Percentiles rank a stretch among this genome's conserved stretches.
These are phyloP conservation scores for Pseudocercospora eumusae DNA, from an alignment of 2,329 filamentous ascomycete genomes.

Conservation along the genomic window DNA sequence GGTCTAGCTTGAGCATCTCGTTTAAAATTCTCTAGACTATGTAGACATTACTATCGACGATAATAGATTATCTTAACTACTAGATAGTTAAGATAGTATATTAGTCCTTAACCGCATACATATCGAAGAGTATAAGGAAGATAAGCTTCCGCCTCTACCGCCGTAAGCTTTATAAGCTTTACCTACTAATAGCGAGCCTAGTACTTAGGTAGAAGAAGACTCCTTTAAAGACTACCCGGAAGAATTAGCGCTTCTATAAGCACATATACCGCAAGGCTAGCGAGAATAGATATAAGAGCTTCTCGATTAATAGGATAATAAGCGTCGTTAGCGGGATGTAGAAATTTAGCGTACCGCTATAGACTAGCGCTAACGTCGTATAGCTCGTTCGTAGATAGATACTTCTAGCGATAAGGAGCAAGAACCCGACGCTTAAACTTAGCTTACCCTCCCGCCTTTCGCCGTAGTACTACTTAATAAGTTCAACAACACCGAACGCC, in stretches of 20 bases:
- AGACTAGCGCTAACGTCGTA: background rate
- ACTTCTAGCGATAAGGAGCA: background rate
- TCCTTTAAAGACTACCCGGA: background rate
- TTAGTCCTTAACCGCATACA: background rate
- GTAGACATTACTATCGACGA: no score
- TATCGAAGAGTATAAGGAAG: background rate
- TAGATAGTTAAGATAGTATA: no score
- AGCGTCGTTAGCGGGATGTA: background rate
- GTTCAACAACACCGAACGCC: background rate
- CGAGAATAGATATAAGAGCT: background rate
- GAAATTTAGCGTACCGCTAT: background rate
- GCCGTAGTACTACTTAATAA: background rate
- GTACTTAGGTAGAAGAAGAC: background rate
- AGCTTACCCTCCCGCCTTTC: background rate
- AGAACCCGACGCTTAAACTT: no score
- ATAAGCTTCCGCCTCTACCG: background rate
- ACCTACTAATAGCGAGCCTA: background rate
- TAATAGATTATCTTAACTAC: no score
- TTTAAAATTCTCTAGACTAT: no score
- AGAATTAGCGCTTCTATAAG: background rate
- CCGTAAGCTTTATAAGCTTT: background rate
- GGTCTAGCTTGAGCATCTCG: no score
- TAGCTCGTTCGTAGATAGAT: background rate
- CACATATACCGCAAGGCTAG: background rate
- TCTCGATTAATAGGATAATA: background rate